These are phyloP conservation scores for Gynandropsis gynandra DNA, from an alignment of 345 rosid species.

Conservation along the genomic window DNA sequence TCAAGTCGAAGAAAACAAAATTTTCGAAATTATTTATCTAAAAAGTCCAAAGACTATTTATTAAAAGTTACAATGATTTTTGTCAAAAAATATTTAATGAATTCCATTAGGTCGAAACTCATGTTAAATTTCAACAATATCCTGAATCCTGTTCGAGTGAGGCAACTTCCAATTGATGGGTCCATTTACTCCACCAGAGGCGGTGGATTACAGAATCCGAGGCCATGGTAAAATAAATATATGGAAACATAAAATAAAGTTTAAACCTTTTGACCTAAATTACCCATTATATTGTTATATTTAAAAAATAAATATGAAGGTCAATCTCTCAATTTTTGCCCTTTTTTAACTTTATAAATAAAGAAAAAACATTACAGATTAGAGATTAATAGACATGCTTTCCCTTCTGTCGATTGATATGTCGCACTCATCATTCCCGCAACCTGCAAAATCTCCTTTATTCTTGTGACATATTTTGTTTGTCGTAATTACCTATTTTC, in stretches of 20 bases:
- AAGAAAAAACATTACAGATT: not conserved
- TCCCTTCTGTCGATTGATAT: conserved; percentile 28
- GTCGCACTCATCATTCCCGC: conserved; percentile 33
- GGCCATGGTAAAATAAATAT: conserved; percentile 4
- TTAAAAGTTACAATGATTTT: not conserved
- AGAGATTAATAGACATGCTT: conserved; percentile 13
- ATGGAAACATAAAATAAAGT: not conserved
- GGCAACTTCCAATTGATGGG: conserved; percentile 29
- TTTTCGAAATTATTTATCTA: no score
- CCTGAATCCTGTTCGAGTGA: conserved; percentile 25
- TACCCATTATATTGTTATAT: conserved; percentile 9
- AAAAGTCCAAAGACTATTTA: no score
- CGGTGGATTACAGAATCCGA: conserved; percentile 32
- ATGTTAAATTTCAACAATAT: conserved; percentile 10
- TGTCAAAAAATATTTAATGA: not conserved
- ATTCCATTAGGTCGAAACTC: not conserved
- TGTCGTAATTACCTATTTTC: no score
- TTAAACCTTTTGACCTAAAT: conserved; percentile 19
- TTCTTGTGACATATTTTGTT: conserved; percentile 4
- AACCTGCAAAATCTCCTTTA: conserved; percentile 27
- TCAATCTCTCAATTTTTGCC: conserved; percentile 6
- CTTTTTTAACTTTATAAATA: not conserved
- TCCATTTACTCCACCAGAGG: conserved; percentile 30
- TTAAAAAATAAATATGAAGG: conserved; percentile 9
- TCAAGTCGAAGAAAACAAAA: not conserved